These are phyloP conservation scores for Sphagnum tenellum DNA, from an alignment of 225 moss, liverwort and hornwort species.

Conservation along the genomic window DNA sequence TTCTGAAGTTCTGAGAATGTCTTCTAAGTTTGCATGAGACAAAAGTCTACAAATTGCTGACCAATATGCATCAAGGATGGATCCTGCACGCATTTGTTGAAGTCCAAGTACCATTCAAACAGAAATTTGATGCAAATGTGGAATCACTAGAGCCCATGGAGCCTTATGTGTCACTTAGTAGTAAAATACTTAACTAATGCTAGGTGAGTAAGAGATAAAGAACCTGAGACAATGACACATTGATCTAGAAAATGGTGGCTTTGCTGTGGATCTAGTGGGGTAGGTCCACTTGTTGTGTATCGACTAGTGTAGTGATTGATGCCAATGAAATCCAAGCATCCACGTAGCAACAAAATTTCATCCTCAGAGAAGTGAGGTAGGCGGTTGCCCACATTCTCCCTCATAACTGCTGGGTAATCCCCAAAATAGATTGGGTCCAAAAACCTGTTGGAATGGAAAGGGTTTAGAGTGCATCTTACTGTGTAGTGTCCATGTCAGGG, in stretches of 20 bases:
- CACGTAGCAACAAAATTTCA: constrained; percentile 15
- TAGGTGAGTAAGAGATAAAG: not conserved
- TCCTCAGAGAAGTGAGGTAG: constrained; percentile 29
- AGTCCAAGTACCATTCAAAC: too few species aligned
- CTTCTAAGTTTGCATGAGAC: too few species aligned
- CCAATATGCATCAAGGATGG: too few species aligned
- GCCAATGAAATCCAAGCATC: constrained; percentile 37
- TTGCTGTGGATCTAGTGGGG: constrained; percentile 8
- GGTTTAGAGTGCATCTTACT: too few species aligned
- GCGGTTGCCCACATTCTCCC: constrained; percentile 23
- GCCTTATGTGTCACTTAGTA: not conserved
- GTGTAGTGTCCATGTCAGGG: too few species aligned
- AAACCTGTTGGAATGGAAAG: constrained; percentile 18
- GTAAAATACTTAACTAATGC: not conserved
- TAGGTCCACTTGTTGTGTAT: constrained; percentile 23
- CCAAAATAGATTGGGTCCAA: constrained; percentile 50
- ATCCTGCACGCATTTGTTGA: too few species aligned
- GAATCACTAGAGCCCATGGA: not conserved
- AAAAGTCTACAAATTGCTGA: too few species aligned
- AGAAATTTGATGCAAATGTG: too few species aligned
- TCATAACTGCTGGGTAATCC: constrained; percentile 49
- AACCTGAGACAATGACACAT: constrained; percentile 23
- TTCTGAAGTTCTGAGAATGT: too few species aligned
- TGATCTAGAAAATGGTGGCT: constrained; percentile 32
- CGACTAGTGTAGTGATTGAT: constrained; percentile 36